Evolutionary conservation across 1,139 yeast species (phyloP), one percentile per base, ranked within the genome.

Genomic region (Nadsonia starkeyi-henricii): DNA sequence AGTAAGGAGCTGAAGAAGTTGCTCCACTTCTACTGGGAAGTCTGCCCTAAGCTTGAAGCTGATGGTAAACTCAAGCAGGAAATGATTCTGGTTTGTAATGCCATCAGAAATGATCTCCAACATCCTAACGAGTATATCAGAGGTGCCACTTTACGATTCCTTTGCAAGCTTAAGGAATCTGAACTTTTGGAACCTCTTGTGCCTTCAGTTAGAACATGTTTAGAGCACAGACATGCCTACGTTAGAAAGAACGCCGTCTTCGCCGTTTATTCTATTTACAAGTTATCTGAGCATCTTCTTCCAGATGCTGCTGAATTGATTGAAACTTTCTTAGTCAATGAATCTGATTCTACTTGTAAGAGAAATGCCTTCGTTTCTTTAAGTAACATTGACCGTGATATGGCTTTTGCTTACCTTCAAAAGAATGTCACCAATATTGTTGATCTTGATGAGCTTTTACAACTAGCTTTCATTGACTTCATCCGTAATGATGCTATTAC

Each of bases 81-180:
- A 69, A 91, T 93, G 97, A 91, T 93, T 68, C 78, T 93, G 57
- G 98, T 91, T 47, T 91, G 97, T 71, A 93, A 93, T 65, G 96
- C 97, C 50, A 86, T 93, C 60, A 95, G 93, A 67, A 88, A 91
- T 67, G 99, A 93, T 65, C 75, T 93, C 58, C 96, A 89, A 67
- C 98, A 93, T 68, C 96, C 98, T 48, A 93, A 93, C 69, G 98
- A 93, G 67, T 93, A 82, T 63, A 84, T 93, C 55, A 78, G 98
- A 60, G 99, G 98, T 58, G 86, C 88, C 58, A 89, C 98, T 8
- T 74, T 93, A 66, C 78, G 97, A 60, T 91, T 88, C 65, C 74
- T 93, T 62, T 79, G 91, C 54, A 93, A 91, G 64, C 74, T 93
- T 64, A 83, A 81, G 62, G 98, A 93, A 68, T 83, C 95, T 1